Evolutionary conservation across 306 rosid species (phyloP), one percentile per base, ranked within the genome.

Genomic region (Lithocarpus polystachyus): DNA sequence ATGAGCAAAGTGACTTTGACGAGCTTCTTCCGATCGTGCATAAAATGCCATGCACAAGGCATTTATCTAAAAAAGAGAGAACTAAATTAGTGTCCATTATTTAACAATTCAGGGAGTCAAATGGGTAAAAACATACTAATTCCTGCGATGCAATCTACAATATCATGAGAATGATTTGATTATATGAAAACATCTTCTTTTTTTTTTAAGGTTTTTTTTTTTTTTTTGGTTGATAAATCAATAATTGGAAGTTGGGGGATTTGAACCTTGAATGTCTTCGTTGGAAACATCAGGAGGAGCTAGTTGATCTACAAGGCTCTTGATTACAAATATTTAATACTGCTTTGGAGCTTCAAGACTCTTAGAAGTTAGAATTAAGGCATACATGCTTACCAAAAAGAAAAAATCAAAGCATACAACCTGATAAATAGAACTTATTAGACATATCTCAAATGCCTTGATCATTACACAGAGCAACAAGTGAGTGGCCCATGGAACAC

Each of bases 21-120:
- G 97, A 81, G 97, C 94, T 90, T 96, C 99, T 82, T 91, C 96
- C 56, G 98, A 91, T 73, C 96, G 90, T 76, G 98, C 98, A 90
- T 93, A 93, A 82, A 96, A 93, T 76, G 97, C 97, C 92, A 86
- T 92, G 87, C 96, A 84, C 86, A 96, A 88, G 78, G 97, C 97
- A 88, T 93, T 90, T 75, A 96, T 96, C 98, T 96, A 85, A 70
- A 86, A 88, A 80, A 82, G 53, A 62, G 75, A 78, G 24, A 73
- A 86, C 10, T 59, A 72, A 71, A 64, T 82, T 79, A 89, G 67
- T 56, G 75, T 77, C 61, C 62, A 53, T 35, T 19, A 68, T 76
- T 28, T 40, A 20, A 55, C 9, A 35, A 52, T 53, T n/a, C 8
- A 54, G 19, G 33, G 15, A 56, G 31, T 20, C 81, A 69, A 37